These are phyloP conservation scores for Penicillium coprophilum DNA, from an alignment of 495 filamentous ascomycete genomes.

Conservation along the genomic window DNA sequence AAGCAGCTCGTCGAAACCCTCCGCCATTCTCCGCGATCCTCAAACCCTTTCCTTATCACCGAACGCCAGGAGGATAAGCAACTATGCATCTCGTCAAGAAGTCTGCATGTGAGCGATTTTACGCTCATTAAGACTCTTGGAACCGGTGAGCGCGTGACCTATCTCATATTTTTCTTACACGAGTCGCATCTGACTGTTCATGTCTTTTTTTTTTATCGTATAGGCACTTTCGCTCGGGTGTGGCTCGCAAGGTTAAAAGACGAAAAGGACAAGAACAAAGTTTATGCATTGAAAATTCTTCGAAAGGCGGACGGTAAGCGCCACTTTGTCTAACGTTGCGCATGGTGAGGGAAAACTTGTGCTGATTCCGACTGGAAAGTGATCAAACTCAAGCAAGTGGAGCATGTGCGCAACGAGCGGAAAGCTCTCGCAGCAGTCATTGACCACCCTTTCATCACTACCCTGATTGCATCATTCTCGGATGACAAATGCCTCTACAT, in stretches of 20 bases:
- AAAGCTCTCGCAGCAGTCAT: constrained; percentile 81
- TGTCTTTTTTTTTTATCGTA: constrained; percentile 18
- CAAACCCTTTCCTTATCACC: constrained; percentile 54
- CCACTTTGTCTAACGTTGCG: background rate
- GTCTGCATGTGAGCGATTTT: constrained; percentile 70
- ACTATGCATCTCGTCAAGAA: constrained; percentile 55
- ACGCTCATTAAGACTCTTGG: constrained; percentile 84
- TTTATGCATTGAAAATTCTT: constrained; percentile 91
- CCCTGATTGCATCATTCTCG: constrained; percentile 85
- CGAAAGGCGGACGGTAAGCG: constrained; percentile 76
- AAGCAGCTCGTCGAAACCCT: constrained; percentile 46
- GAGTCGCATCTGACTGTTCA: constrained; percentile 31
- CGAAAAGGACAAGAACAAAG: constrained; percentile 61
- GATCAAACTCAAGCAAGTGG: constrained; percentile 94
- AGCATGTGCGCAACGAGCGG: constrained; percentile 94
- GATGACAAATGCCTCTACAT: constrained; percentile 89
- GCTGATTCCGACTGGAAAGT: constrained; percentile 49
- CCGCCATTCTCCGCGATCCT: constrained; percentile 44
- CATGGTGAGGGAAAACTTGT: constrained; percentile 12
- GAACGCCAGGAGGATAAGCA: constrained; percentile 56
- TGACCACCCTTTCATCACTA: constrained; percentile 94
- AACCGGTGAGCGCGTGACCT: constrained; percentile 58
- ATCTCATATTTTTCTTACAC: constrained; percentile 15
- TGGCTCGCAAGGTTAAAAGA: constrained; percentile 75
- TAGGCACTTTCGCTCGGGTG: constrained; percentile 94